These are phyloP conservation scores for Biancaea sappan DNA, from an alignment of 306 rosid species.

Conservation along the genomic window DNA sequence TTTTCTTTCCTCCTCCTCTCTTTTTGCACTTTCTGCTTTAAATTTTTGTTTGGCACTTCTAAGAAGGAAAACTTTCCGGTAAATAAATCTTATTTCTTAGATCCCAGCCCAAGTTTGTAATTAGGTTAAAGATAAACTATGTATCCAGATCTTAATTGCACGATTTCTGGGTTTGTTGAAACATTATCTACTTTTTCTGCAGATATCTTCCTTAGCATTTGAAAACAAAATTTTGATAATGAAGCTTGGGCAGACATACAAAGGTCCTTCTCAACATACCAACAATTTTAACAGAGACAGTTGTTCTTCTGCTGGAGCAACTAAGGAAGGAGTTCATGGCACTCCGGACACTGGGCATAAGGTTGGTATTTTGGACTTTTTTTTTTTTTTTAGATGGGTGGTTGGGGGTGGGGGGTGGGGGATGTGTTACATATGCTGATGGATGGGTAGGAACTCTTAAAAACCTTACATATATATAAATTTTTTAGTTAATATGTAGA, in stretches of 20 bases:
- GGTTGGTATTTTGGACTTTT: constrained; percentile 51
- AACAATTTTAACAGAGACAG: constrained; percentile 26
- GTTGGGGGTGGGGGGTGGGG: neutral
- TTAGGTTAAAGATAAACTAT: neutral
- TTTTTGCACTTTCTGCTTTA: neutral
- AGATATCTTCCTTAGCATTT: constrained; percentile 69
- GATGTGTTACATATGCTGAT: constrained; percentile 7
- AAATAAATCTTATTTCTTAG: neutral
- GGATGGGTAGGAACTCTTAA: neutral
- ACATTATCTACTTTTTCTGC: constrained; percentile 44
- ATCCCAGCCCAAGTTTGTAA: neutral
- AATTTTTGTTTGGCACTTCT: constrained; percentile 10
- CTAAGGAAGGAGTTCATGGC: constrained; percentile 46
- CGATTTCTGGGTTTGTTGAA: constrained; percentile 28
- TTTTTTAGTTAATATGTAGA: neutral
- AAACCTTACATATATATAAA: neutral
- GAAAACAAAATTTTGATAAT: constrained; percentile 67
- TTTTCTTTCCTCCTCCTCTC: neutral
- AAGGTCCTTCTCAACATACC: constrained; percentile 34
- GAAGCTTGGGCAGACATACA: constrained; percentile 65
- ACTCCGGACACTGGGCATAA: constrained; percentile 41
- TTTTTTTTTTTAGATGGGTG: neutral
- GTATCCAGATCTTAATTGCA: neutral
- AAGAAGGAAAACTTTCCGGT: constrained; percentile 12
- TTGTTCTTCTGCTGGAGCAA: constrained; percentile 38